Evolutionary conservation across 495 filamentous ascomycete genomes (phyloP), one percentile per base, ranked within the genome.

Genomic region (Penicillium egyptiacum): DNA sequence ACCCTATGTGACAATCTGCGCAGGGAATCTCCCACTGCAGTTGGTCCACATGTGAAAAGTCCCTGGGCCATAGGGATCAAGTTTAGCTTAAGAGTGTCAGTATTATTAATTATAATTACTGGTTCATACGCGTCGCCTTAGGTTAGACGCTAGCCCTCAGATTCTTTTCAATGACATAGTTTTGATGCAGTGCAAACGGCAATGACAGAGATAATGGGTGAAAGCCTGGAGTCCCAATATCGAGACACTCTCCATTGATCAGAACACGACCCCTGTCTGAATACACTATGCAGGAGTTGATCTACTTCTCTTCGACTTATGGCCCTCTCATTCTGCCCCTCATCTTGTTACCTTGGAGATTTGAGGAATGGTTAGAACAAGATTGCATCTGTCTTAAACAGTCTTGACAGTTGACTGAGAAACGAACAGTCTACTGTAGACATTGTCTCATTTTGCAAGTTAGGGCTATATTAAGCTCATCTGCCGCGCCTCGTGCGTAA

Each of bases 381-480:
- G 28, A 1, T 14, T 22, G 14, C 8, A 3, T 33, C 23, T 48
- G 30, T 47, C 11, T 51, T 4, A 44, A 28, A 28, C 26, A 28
- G 26, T 28, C 2, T 9, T 28, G 2, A 43, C 6, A 41, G 19
- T 35, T 48, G 51, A 55, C 40, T 9, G 30, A 48, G 44, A 44
- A 49, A 52, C 25, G 20, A 41, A 20, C 3, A 37, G 26, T 2
- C 23, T 10, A 7, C 16, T 25, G 50, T 53, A 25, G 47, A 41
- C 48, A 40, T 12, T 35, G 51, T 52, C 30, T 59, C 52, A 37
- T 26, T 46, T 47, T n/a, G 26, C 48, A 56, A 28, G 51, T 59
- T 45, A 42, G 53, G 57, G 53, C 53, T 49, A 41, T 28, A 53
- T 65, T 57, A 65, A 62, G 59, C 55, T 65, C 59, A 53, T 49